phyloP scores from a whole-genome alignment of 148 eudicot genomes.

The Rhododendron ovatum region DNA sequence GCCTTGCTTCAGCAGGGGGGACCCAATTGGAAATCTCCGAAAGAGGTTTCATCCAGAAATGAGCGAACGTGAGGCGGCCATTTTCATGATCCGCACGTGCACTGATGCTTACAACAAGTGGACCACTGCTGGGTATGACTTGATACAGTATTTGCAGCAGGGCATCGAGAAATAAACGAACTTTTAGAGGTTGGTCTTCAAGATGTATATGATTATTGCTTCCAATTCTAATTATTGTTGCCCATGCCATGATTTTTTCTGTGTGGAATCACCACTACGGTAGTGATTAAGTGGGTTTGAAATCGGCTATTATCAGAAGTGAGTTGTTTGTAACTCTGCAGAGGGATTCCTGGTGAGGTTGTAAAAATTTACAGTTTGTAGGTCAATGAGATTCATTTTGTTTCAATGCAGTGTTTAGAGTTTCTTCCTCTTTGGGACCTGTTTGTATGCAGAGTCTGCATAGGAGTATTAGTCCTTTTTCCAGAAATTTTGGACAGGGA shows the following conservation, averaged over 20 bases:
- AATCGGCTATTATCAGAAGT: neutral
- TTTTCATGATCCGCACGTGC: conserved; percentile 88
- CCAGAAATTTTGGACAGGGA: neutral
- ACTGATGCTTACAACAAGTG: conserved; percentile 96
- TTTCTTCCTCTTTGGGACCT: neutral
- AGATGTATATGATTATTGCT: conserved; percentile 9
- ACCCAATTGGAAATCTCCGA: conserved; percentile 83
- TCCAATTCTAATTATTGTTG: neutral
- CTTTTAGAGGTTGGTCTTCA: neutral
- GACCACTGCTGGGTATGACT: conserved; percentile 97
- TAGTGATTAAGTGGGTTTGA: conserved; percentile 1
- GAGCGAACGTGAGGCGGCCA: conserved; percentile 93
- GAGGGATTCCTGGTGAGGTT: conserved; percentile 14
- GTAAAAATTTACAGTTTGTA: neutral
- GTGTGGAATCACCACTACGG: neutral
- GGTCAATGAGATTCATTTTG: neutral
- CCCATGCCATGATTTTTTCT: neutral
- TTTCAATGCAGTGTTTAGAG: neutral
- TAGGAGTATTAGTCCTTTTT: neutral
- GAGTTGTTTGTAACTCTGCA: neutral
- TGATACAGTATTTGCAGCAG: conserved; percentile 94
- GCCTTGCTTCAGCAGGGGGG: conserved; percentile 97
- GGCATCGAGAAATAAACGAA: conserved; percentile 77
- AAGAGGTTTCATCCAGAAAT: conserved; percentile 98
- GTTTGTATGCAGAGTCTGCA: neutral